Conservation (phyloP, 1,139 yeast genomes). For the Hansenula sp. region DNA sequence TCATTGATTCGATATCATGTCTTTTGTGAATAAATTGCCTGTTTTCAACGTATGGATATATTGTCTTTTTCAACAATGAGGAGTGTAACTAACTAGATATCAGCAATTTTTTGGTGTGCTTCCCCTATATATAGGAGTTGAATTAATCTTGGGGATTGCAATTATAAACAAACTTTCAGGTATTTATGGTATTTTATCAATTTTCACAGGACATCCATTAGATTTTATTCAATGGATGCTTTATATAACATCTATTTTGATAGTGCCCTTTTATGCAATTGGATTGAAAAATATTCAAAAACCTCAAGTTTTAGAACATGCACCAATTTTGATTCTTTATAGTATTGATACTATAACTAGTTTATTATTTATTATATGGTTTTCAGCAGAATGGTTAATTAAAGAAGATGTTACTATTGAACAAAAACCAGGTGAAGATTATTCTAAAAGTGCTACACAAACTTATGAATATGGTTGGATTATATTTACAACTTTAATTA, state of each 20-base stretch:
- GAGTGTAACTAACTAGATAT: background rate
- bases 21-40: slow-evolving; percentile 2
- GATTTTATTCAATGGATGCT: slow-evolving; percentile 80
- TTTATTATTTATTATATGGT: slow-evolving; percentile 65
- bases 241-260: slow-evolving; percentile 59
- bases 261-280: slow-evolving; percentile 62
- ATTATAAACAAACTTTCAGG: slow-evolving; percentile 89
- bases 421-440: slow-evolving; percentile 19
- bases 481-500: slow-evolving; percentile 47
- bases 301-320: slow-evolving; percentile 46
- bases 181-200: slow-evolving; percentile 76
- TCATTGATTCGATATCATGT: slow-evolving; percentile 1
- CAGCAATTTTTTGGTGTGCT: slow-evolving; percentile 49
- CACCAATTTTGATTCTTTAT: slow-evolving; percentile 62
- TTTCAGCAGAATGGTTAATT: slow-evolving; percentile 72
- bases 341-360: slow-evolving; percentile 64
- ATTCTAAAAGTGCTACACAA: slow-evolving; percentile 52
- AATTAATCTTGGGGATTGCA: slow-evolving; percentile 71
- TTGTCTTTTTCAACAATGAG: too few relatives aligned
- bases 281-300: slow-evolving; percentile 49
- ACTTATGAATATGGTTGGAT: slow-evolving; percentile 71
- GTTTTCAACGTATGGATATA: too few relatives aligned
- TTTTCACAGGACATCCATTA: slow-evolving; percentile 87
- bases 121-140: slow-evolving; percentile 87
- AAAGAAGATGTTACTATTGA: slow-evolving; percentile 28